Evolutionary conservation across 441 rosid species (phyloP), one percentile per base, ranked within the genome.

Genomic region (Pelargonium myrrhifolium): DNA sequence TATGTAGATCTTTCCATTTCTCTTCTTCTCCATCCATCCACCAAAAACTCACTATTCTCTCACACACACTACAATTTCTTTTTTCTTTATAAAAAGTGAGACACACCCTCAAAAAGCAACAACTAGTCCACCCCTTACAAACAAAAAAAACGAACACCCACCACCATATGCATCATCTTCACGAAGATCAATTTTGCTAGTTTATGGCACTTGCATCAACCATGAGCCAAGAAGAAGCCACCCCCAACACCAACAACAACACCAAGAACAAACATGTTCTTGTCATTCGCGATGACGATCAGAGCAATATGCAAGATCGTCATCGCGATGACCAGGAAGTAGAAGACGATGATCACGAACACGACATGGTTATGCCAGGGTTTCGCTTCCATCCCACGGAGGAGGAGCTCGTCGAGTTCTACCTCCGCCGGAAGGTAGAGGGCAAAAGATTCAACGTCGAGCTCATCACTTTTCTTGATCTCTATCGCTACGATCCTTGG

Each of bases 351-450:
- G 88, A 85, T 42, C 97, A 95, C 65, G 98, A 95, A 22, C 89
- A 92, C 3, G 99, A 95, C 81, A 81, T 90, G 89, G 96, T 95
- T 42, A 92, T 95, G 99, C 99, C 99, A 0, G 99, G 99, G 6
- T 94, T 94, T 78, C 83, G 99, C 3, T 94, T 94, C 83, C 99
- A 92, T 61, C 99, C 99, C 4, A 94, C 98, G 0, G 99, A 94
- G 77, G 99, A 94, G 80, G 99, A 95, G 70, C 97, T 95, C 3
- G 93, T 95, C 1, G 97, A 92, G 82, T 95, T 95, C 84, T 95
- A 95, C 84, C 99, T 95, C 80, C 99, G 99, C 83, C 97, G 99
- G 74, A 95, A 95, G 88, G 97, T 95, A 0, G 97, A 95, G 89
- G 99, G 99, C 86, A 95, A 95, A 74, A 94, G 87, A 31, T 95